phyloP scores from a whole-genome alignment of 2,329 filamentous ascomycete genomes.

The Arachnomyces sp. region DNA sequence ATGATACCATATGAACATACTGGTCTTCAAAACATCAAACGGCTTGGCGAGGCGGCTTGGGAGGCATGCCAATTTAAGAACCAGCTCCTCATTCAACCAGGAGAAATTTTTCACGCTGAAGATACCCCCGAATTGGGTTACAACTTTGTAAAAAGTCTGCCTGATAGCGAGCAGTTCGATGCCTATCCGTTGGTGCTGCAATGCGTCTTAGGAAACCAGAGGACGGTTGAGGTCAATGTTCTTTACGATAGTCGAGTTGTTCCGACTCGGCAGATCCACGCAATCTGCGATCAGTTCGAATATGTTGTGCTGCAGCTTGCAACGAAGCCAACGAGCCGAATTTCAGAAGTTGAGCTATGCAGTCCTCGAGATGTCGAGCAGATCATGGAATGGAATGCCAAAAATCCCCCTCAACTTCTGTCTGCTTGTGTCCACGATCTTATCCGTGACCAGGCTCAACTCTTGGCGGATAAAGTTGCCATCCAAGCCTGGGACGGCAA shows the following conservation, averaged over 20 bases:
- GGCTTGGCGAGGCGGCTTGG: slow-evolving; percentile 38
- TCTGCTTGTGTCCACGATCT: slow-evolving; percentile 41
- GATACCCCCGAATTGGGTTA: slow-evolving; percentile 4
- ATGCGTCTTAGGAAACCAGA: slow-evolving; percentile 44
- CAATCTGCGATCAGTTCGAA: neutral
- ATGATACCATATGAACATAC: slow-evolving; percentile 52
- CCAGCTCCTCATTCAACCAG: slow-evolving; percentile 26
- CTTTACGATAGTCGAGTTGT: slow-evolving; percentile 1
- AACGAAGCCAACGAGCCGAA: slow-evolving; percentile 40
- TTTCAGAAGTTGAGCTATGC: slow-evolving; percentile 17
- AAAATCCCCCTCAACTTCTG: slow-evolving; percentile 33
- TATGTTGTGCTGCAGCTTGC: slow-evolving; percentile 19
- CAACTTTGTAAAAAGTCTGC: slow-evolving; percentile 37
- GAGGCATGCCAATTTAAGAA: slow-evolving; percentile 34
- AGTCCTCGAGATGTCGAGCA: slow-evolving; percentile 30
- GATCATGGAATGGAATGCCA: slow-evolving; percentile 42
- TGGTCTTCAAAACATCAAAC: slow-evolving; percentile 41
- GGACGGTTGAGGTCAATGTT: neutral
- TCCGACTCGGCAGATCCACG: neutral
- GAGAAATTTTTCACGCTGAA: slow-evolving; percentile 5
- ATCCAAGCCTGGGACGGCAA: slow-evolving; percentile 45
- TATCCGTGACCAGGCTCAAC: slow-evolving; percentile 32
- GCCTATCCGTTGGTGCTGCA: slow-evolving; percentile 53
- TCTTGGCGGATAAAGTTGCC: slow-evolving; percentile 34
- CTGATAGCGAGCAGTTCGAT: slow-evolving; percentile 43